Evolutionary conservation across 1,139 yeast genomes (phyloP), one percentile per base, ranked within the genome.

Genomic region (Pneumocystis carinii): DNA sequence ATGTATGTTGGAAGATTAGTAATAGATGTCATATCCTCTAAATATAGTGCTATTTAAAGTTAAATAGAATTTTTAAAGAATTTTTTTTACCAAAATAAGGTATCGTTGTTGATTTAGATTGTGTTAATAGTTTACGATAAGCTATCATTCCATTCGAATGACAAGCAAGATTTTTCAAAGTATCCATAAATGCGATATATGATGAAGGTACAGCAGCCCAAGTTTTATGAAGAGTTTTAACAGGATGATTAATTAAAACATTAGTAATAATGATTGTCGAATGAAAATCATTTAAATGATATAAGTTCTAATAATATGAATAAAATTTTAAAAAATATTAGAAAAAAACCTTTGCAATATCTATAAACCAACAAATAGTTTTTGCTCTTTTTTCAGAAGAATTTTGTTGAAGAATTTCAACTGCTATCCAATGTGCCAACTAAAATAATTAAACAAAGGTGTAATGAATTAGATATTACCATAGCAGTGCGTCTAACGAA

Each of bases 311-410:
- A 48, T 10, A 48, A 48, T 10, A 24, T 48, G 1, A 48, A 48
- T 48, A 48, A n/a, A 12, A 19, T 2, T 24, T 12, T 19, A 48
- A 24, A 42, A 48, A 8, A 48, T 39, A 48, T n/a, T 24, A 8
- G 35, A 48, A 5, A 24, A 48, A 48, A 24, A 48, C 55, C n/a
- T 48, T 48, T 48, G 55, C 55, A 19, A 48, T 48, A 24, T 48
- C 55, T 48, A 48, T 48, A 48, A 48, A 48, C 55, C 55, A 48
- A 48, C 55, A 48, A 24, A 48, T 48, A 48, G 55, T 48, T 48
- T 48, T 48, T 48, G 55, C 55, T 24, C 55, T 48, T 24, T 48
- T 48, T 24, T 48, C 55, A 10, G 32, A 19, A 48, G 55, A 48
- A 24, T 48, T 48, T 24, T 48, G 55, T 12, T 48, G 55, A 48